These are phyloP conservation scores for Camellia oleifera DNA, from an alignment of 179 eudicot species.

Conservation along the genomic window DNA sequence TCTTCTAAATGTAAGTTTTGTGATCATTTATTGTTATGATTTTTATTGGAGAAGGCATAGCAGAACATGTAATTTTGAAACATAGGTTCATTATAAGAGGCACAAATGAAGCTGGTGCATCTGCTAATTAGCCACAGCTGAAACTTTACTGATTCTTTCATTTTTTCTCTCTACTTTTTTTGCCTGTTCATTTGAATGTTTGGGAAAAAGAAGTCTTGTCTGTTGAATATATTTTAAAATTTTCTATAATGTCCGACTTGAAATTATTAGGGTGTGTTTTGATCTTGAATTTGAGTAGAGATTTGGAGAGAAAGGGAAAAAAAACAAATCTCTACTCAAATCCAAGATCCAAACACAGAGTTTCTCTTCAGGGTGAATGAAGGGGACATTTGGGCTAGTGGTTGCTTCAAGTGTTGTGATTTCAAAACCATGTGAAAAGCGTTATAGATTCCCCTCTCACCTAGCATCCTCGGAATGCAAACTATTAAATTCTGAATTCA, in stretches of 20 bases:
- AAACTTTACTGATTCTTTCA: background rate
- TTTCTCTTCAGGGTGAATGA: background rate
- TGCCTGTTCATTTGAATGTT: background rate
- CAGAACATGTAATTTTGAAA: background rate
- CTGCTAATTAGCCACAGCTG: background rate
- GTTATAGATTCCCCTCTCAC: slow-evolving; percentile 2
- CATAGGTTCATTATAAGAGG: background rate
- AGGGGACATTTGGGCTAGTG: background rate
- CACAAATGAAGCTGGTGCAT: background rate
- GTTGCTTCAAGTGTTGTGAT: background rate
- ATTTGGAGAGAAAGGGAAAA: background rate
- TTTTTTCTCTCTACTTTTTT: background rate
- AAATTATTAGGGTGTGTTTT: background rate
- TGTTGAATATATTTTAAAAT: background rate
- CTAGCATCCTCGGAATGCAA: background rate
- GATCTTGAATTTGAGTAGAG: background rate
- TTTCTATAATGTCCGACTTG: background rate
- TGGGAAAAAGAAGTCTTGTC: background rate
- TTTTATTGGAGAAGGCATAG: background rate
- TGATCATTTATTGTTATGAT: background rate
- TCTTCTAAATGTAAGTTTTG: slow-evolving; percentile 69
- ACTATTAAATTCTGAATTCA: no score
- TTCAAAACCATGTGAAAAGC: background rate
- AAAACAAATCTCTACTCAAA: background rate
- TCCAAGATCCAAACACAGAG: no score